Conservation (phyloP, 2,329 filamentous ascomycete species). For the Fusarium albosuccineum region DNA sequence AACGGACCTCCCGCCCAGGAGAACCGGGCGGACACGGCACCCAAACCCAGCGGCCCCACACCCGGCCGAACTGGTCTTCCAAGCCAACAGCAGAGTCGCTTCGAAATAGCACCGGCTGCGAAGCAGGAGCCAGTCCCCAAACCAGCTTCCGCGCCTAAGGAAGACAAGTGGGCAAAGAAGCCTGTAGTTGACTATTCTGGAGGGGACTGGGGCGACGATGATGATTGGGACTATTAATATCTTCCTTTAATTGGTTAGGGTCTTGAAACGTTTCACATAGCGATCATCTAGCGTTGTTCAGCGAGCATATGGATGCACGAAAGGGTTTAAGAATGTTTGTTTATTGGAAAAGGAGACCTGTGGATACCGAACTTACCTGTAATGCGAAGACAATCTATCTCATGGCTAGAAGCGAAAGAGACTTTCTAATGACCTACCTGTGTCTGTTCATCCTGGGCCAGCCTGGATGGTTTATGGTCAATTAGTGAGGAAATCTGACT, state of each 20-base stretch:
- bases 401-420: not conserved
- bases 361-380: not conserved
- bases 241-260: not conserved
- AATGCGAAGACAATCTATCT: conserved; percentile 8
- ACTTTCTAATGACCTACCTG: not conserved
- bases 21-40: conserved; percentile 10
- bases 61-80: conserved; percentile 5
- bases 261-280: conserved; percentile 21
- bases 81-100: conserved; percentile 10
- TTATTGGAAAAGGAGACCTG: not conserved
- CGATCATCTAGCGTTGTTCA: conserved; percentile 18
- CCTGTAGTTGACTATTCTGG: conserved; percentile 43
- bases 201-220: conserved; percentile 45
- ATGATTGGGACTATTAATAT: conserved; percentile 45
- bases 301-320: conserved; percentile 10
- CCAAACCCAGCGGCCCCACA: conserved; percentile 10
- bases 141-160: conserved; percentile 5
- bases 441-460: not conserved
- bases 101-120: conserved; percentile 2
- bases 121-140: not conserved
- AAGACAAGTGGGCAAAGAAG: conserved; percentile 46
- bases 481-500: too few species aligned
- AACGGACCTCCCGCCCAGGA: conserved; percentile 2
- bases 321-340: conserved; percentile 23
- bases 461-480: not conserved